Evolutionary conservation across 1,284 basidiomycete species (phyloP).

Genomic region (Ceratobasidium theobromae): DNA sequence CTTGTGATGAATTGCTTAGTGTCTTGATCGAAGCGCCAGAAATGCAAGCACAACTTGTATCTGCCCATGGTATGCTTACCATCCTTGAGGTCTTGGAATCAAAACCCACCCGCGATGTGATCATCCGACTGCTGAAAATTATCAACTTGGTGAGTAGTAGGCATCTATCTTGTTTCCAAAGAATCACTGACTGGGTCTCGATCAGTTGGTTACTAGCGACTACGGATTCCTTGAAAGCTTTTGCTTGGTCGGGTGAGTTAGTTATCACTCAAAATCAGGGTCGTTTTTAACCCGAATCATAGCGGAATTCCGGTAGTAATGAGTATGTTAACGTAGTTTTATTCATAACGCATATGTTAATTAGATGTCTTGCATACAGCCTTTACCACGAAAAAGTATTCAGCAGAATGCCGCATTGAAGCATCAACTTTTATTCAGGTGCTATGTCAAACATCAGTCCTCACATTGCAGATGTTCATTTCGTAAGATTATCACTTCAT

Average conservation of each 20-base stretch:
- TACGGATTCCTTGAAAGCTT: conserved; percentile 90
- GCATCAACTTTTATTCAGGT: conserved; percentile 93
- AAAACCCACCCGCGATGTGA: conserved; percentile 75
- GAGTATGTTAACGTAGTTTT: conserved; percentile 52
- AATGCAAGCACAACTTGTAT: conserved; percentile 85
- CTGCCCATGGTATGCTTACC: conserved; percentile 91
- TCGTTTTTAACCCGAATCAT: not conserved
- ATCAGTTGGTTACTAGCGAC: conserved; percentile 82
- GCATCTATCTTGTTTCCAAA: conserved; percentile 5
- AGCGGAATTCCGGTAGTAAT: conserved; percentile 92
- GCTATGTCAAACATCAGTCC: conserved; percentile 86
- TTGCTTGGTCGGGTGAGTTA: conserved; percentile 81
- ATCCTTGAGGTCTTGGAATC: conserved; percentile 91
- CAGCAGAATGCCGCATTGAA: conserved; percentile 90
- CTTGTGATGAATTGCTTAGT: conserved; percentile 79
- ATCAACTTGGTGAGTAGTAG: conserved; percentile 73
- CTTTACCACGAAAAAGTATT: conserved; percentile 93
- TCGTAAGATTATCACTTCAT: conserved; percentile 59
- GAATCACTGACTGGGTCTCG: conserved; percentile 23
- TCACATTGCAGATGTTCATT: conserved; percentile 98
- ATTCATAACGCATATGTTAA: not conserved
- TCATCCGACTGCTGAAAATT: conserved; percentile 81
- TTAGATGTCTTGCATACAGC: conserved; percentile 46
- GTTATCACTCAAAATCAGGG: not conserved
- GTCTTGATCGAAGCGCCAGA: conserved; percentile 85